Evolutionary conservation across 257 asterid genomes (phyloP).

Genomic region (Salvia rosmarinus): DNA sequence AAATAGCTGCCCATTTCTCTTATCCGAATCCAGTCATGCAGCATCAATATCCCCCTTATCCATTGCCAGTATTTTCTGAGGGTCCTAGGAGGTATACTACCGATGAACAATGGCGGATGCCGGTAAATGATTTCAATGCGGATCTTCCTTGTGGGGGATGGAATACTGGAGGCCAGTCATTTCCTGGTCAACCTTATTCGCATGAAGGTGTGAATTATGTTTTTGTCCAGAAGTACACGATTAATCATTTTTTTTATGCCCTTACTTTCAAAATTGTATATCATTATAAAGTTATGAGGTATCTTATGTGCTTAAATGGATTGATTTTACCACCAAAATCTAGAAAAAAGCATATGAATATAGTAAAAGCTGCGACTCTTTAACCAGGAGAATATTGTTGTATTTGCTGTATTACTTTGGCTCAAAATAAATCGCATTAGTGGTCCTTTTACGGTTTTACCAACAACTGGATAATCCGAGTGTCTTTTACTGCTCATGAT

Average conservation of each 20-base stretch:
- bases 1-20: conserved; percentile 45
- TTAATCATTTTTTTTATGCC: background rate
- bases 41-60: conserved; percentile 43
- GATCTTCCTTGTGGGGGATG: conserved; percentile 45
- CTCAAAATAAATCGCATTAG: background rate
- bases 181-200: conserved; percentile 43
- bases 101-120: conserved; percentile 48
- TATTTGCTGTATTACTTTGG: background rate
- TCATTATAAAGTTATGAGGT: background rate
- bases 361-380: background rate
- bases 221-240: conserved; percentile 18
- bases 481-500: conserved; percentile 8
- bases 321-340: conserved; percentile 14
- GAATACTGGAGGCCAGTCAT: conserved; percentile 45
- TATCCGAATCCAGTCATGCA: conserved; percentile 46
- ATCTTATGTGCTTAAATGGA: conserved; percentile 7
- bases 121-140: conserved; percentile 40
- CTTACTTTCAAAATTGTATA: background rate
- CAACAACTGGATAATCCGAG: conserved; percentile 22
- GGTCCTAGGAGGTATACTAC: conserved; percentile 42
- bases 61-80: conserved; percentile 44
- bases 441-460: conserved; percentile 27
- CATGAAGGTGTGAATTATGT: conserved; percentile 38
- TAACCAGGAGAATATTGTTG: background rate
- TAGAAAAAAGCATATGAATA: conserved; percentile 14